A percentile compares a stretch with the other conserved stretches of the same genome.
Conservation (phyloP, 495 filamentous ascomycete genomes). For the Hyaloscypha finlandica region DNA sequence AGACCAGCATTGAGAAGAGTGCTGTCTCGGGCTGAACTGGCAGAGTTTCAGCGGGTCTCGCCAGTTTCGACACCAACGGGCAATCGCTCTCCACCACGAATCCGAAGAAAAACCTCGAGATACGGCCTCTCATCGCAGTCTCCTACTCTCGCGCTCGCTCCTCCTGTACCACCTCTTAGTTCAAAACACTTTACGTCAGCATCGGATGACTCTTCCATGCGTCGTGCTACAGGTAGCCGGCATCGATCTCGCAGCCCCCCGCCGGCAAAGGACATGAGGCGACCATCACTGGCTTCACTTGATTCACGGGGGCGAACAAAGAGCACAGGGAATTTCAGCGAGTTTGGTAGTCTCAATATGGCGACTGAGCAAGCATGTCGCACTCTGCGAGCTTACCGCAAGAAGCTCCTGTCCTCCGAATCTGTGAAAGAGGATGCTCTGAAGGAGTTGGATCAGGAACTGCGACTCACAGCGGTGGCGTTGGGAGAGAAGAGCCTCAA, state of each 20-base stretch:
- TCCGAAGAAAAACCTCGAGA: conserved; percentile 50
- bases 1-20: conserved; percentile 71
- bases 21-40: conserved; percentile 74
- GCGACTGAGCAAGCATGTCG: conserved; percentile 81
- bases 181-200: conserved; percentile 27
- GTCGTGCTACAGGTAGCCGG: conserved; percentile 23
- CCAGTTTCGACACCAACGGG: conserved; percentile 56
- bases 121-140: conserved; percentile 29
- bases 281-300: conserved; percentile 60
- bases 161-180: conserved; percentile 25
- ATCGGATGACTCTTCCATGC: conserved; percentile 25
- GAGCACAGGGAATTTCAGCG: conserved; percentile 46
- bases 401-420: conserved; percentile 69
- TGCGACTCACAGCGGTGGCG: conserved; percentile 71
- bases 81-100: conserved; percentile 64
- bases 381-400: conserved; percentile 77
- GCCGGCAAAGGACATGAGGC: conserved; percentile 40
- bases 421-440: conserved; percentile 64
- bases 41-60: conserved; percentile 65
- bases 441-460: conserved; percentile 76
- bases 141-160: conserved; percentile 28
- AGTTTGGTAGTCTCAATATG: conserved; percentile 67
- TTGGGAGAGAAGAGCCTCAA: conserved; percentile 61
- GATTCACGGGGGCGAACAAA: conserved; percentile 58
- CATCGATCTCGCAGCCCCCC: conserved; percentile 43